A percentile compares a stretch with the other conserved stretches of the same genome.
Conservation (phyloP, 2,329 filamentous ascomycete species). For the Clarireedia hainanense region DNA sequence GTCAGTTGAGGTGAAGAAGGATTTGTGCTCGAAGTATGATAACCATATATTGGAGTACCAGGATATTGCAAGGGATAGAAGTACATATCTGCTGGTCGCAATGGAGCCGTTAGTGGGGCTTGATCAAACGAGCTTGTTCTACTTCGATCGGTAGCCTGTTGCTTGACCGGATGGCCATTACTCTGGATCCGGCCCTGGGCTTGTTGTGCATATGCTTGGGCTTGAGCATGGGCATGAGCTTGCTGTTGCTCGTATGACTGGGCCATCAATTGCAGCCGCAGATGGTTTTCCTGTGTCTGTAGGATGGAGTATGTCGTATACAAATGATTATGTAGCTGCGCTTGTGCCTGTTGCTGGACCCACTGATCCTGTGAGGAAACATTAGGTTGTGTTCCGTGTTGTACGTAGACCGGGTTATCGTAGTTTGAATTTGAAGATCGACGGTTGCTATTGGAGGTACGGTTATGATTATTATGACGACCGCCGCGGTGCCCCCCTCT, state of each 20-base stretch:
- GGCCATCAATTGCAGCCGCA: slow-evolving; percentile 40
- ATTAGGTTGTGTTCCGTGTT: slow-evolving; percentile 17
- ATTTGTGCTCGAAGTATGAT: slow-evolving; percentile 44
- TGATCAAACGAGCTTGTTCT: slow-evolving; percentile 58
- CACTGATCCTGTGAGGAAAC: slow-evolving; percentile 26
- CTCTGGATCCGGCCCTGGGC: slow-evolving; percentile 29
- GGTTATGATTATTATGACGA: slow-evolving; percentile 22
- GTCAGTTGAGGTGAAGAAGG: slow-evolving; percentile 47
- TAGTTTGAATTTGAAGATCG: slow-evolving; percentile 28
- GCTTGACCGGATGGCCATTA: slow-evolving; percentile 28
- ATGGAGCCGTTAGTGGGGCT: slow-evolving; percentile 48
- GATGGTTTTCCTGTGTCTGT: slow-evolving; percentile 38
- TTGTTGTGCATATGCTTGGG: slow-evolving; percentile 38
- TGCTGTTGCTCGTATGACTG: slow-evolving; percentile 39
- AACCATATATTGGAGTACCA: slow-evolving; percentile 39
- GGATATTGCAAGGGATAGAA: slow-evolving; percentile 39
- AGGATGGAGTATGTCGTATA: slow-evolving; percentile 31
- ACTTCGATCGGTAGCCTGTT: slow-evolving; percentile 40
- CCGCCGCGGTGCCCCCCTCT: slow-evolving; percentile 24
- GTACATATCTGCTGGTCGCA: slow-evolving; percentile 47
- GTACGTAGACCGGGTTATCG: slow-evolving; percentile 22
- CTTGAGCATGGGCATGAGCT: slow-evolving; percentile 29
- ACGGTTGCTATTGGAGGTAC: slow-evolving; percentile 25
- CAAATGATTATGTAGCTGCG: slow-evolving; percentile 30
- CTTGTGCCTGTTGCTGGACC: slow-evolving; percentile 28